Conservation (phyloP, 495 filamentous ascomycete species). For the Aeminium ludgeri region DNA sequence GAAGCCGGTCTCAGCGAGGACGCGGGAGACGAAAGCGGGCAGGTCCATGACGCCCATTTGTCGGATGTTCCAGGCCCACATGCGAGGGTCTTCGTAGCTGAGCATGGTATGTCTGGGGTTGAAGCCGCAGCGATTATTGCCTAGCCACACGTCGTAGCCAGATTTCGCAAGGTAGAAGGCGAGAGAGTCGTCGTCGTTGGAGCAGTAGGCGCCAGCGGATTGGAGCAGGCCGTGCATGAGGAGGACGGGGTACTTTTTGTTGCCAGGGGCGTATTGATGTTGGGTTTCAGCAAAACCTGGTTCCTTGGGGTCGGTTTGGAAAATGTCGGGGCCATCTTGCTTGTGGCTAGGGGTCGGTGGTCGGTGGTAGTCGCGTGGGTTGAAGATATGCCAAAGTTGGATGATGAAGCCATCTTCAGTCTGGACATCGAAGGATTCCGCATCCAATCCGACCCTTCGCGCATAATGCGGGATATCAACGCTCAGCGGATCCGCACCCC, state of each 20-base stretch:
- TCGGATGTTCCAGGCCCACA: slow-evolving; percentile 96
- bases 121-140: slow-evolving; percentile 87
- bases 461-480: slow-evolving; percentile 82
- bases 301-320: slow-evolving; percentile 20
- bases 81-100: slow-evolving; percentile 59
- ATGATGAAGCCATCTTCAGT: slow-evolving; percentile 94
- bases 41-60: slow-evolving; percentile 89
- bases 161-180: slow-evolving; percentile 85
- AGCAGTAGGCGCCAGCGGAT: slow-evolving; percentile 72
- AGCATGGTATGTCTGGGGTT: slow-evolving; percentile 57
- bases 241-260: slow-evolving; percentile 69
- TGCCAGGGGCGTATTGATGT: slow-evolving; percentile 16
- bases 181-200: slow-evolving; percentile 75
- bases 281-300: slow-evolving; percentile 20
- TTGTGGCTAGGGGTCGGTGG: slow-evolving; percentile 13
- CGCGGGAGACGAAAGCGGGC: slow-evolving; percentile 69
- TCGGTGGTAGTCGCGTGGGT: slow-evolving; percentile 49
- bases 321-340: slow-evolving; percentile 20
- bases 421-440: slow-evolving; percentile 68
- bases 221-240: slow-evolving; percentile 82
- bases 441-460: slow-evolving; percentile 68
- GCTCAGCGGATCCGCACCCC: slow-evolving; percentile 58
- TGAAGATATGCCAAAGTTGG: slow-evolving; percentile 74
- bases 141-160: slow-evolving; percentile 94
- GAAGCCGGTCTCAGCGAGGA: slow-evolving; percentile 70